Percentiles rank a stretch among this genome's conserved stretches.
Evolutionary conservation across 768 basidiomycete genomes (phyloP).

Genomic region (Psilocybe cubensis): DNA sequence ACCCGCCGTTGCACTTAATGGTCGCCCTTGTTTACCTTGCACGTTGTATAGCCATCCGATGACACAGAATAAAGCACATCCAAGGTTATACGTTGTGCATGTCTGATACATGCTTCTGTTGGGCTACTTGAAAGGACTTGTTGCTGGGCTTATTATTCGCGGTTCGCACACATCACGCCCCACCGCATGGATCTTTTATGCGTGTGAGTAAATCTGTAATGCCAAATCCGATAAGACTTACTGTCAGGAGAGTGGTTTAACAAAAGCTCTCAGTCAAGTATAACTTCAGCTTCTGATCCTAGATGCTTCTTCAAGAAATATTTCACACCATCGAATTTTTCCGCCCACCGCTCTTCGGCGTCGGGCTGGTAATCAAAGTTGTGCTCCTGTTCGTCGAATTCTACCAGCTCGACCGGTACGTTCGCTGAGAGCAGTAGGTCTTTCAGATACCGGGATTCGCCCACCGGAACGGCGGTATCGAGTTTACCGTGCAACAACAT

Average conservation of each 20-base stretch:
- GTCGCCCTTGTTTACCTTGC: no score
- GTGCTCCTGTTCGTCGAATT: conserved; percentile 51
- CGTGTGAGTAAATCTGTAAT: conserved; percentile 5
- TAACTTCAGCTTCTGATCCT: no score
- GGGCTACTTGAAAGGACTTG: no score
- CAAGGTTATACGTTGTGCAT: no score
- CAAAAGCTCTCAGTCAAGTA: no score
- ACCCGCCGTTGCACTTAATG: no score
- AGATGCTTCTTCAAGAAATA: conserved; percentile 34
- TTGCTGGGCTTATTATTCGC: no score
- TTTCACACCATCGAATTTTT: conserved; percentile 37
- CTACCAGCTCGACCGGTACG: conserved; percentile 36
- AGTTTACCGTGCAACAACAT: conserved; percentile 52
- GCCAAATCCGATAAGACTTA: conserved; percentile 15
- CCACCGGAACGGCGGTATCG: conserved; percentile 47
- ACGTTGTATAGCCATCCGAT: no score
- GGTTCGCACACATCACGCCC: conserved; percentile 12
- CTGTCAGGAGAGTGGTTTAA: conserved; percentile 4
- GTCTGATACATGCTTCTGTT: no score
- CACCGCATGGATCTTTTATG: conserved; percentile 14
- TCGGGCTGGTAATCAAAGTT: conserved; percentile 55
- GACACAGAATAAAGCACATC: no score
- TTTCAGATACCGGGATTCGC: conserved; percentile 44
- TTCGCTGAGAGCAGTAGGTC: conserved; percentile 36
- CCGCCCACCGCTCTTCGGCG: conserved; percentile 37